Base-by-base conservation (phyloP, 495 filamentous ascomycete genomes). In the Sordaria brevicollis region DNA sequence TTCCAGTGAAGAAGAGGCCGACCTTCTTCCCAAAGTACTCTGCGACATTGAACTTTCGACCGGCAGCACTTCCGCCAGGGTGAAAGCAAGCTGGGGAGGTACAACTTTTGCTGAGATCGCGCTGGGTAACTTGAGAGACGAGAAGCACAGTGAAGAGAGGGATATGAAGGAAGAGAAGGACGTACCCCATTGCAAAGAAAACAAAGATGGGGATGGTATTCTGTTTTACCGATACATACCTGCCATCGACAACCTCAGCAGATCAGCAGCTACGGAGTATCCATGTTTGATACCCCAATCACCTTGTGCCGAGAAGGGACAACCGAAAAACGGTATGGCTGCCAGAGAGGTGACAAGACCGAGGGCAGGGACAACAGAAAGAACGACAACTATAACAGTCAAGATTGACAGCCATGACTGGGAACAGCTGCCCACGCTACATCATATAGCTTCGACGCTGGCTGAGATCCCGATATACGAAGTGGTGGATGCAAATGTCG, bases 381-480 rank as follows among this genome's bases (percentile, higher is more conserved):
- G 29, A 36, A 43, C 5, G 25, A 29, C 35, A 17, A 41, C 35
- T 29, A 34, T 36, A 8, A 79, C 72, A n/a, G 75, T 87, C 68
- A 74, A 78, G 62, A 79, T 87, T 38, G 76, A 83, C 38, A 74
- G 73, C 5, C 73, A 83, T 21, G 79, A 83, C 68, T 85, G 81
- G 84, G 76, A 85, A 34, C 74, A 74, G 21, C 72, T 89, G 66
- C 87, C 87, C 0, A 88, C 85, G 2, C 75, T 88, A 41, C 84
- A 89, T 71, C 84, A 87, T 76, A 77, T 89, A 33, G 74, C 86
- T 29, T 75, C 76, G 43, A 76, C 78, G 33, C 69, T 88, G 70
- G 83, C 80, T 0, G 85, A 86, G 66, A 80, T 89, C 57, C 86
- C 85, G 0, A 75, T 86, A 7, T 86, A 86, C 72, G 82, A 84